Base-by-base conservation (phyloP, 2,329 filamentous ascomycete genomes). In the Aspergillus amoenus region DNA sequence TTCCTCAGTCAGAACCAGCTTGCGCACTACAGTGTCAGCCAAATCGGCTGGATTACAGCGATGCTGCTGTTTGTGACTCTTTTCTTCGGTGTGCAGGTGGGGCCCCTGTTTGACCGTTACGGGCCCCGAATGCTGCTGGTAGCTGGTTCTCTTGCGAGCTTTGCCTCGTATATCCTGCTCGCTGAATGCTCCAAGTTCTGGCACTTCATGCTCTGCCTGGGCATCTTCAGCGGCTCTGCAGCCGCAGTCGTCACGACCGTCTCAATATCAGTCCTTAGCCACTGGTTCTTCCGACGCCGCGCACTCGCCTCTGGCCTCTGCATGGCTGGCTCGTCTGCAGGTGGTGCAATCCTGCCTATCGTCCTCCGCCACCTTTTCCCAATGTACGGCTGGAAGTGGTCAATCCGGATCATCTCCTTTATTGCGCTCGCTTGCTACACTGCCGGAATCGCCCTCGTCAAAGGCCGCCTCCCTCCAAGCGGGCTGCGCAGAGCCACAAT, bases 41-140 rank as follows among this genome's bases (percentile, higher is more conserved):
- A 82, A 41, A 72, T 82, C 0, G 80, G 79, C 18, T 82, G 79
- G 80, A 81, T 82, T 52, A 75, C 76, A 1, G 77, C 79, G 1
- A 60, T 81, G 4, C 76, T 80, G 34, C 73, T 77, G 5, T 81
- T 79, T 45, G 61, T 82, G 1, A 71, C 75, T 0, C 65, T 81
- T 0, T 72, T 78, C 13, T 68, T 80, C 2, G 79, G 77, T 4
- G 75, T 82, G 4, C 79, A 80, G 62, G 73, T 80, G 7, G 79
- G 80, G 0, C 80, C 80, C 1, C 56, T 82, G 3, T 79, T 81
- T 56, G 80, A 82, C 55, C 71, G 71, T 0, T 78, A 81, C 40
- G 81, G 79, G 0, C 77, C 80, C 0, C 70, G 73, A 5, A 56
- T 73, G 22, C 68, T 82, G 13, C 67, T 75, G 0, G 64, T 76